Evolutionary conservation across 2,329 filamentous ascomycete species (phyloP), one percentile per base, ranked within the genome.

Genomic region (Dactylella cylindrospora): DNA sequence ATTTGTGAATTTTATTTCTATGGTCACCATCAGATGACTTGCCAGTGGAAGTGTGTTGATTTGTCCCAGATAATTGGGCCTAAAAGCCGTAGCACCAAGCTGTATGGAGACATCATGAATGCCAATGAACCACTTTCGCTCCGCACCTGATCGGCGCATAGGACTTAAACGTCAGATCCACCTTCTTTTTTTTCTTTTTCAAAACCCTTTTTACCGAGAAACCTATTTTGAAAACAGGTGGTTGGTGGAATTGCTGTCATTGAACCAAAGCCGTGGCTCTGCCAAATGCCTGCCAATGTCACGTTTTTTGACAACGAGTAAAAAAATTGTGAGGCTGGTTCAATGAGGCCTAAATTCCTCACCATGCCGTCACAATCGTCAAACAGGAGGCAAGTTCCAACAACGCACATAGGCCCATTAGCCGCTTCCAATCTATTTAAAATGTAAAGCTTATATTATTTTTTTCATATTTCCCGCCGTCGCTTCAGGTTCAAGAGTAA

Each of bases 321-420:
- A n/a, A 33, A 51, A 44, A 47, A 61, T 17, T 7, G 15, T 61
- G 55, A 61, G 55, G 55, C 55, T 61, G 55, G 55, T 47, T 53
- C 55, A 61, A 61, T 61, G 55, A 47, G 47, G 35, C 35, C 50
- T 41, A 25, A 28, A 5, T 38, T 44, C 55, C 44, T 47, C 31
- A 47, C 36, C 47, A 61, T 61, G 55, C 47, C 55, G 53, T 61
- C 47, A 45, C 47, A 61, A n/a, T 41, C 47, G 55, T 47, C 55
- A 61, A 61, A 61, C 55, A 51, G 49, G 33, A 28, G 33, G 19
- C 54, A 61, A 61, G n/a, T n/a, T 36, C 19, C 47, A 61, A 17
- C 20, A 36, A 25, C 31, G 44, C 38, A 39, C 40, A 23, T 29
- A 10, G n/a, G 5, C 36, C 8, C n/a, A 26, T 38, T 47, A 45